Evolutionary conservation across 768 basidiomycete species (phyloP).

Genomic region (Xerocomellus intermedius): DNA sequence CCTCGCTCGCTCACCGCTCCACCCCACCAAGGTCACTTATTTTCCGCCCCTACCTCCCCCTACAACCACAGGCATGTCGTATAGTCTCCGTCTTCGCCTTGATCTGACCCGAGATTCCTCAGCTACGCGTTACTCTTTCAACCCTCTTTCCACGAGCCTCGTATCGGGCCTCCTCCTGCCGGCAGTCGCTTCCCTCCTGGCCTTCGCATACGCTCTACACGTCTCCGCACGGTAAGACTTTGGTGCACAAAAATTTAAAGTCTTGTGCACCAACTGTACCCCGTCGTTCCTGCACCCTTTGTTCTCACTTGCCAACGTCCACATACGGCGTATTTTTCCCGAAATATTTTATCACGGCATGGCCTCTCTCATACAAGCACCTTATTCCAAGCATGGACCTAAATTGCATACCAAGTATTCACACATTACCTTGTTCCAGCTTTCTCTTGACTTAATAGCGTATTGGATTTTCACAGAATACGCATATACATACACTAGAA

Average conservation of each 20-base stretch:
- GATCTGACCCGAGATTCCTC: conserved; percentile 1
- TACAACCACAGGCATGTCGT: conserved; percentile 16
- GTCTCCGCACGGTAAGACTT: not conserved
- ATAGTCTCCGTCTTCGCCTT: not conserved
- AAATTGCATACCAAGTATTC: conserved; percentile 15
- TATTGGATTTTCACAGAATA: conserved; percentile 10
- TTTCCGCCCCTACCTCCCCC: conserved; percentile 18
- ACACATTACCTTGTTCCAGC: not conserved
- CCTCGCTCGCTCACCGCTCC: conserved; percentile 20
- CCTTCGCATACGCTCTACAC: conserved; percentile 16
- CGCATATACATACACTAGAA: conserved; percentile 10
- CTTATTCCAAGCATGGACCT: conserved; percentile 13
- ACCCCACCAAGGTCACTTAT: conserved; percentile 29
- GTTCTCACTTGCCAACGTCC: not conserved
- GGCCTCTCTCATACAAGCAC: conserved; percentile 5
- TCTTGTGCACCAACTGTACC: not conserved
- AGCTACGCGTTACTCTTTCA: conserved; percentile 13
- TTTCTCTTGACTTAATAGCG: conserved; percentile 16
- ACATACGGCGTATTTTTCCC: not conserved
- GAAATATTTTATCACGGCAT: conserved; percentile 10
- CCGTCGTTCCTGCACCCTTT: not conserved
- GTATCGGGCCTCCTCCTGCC: conserved; percentile 17
- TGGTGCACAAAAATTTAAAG: not conserved
- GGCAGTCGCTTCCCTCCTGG: conserved; percentile 16
- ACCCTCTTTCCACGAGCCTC: conserved; percentile 12